A percentile compares a stretch with the other conserved stretches of the same genome.
Conservation (phyloP, 371 early-diverging fungal genomes). For the Lichtheimia corymbifera region DNA sequence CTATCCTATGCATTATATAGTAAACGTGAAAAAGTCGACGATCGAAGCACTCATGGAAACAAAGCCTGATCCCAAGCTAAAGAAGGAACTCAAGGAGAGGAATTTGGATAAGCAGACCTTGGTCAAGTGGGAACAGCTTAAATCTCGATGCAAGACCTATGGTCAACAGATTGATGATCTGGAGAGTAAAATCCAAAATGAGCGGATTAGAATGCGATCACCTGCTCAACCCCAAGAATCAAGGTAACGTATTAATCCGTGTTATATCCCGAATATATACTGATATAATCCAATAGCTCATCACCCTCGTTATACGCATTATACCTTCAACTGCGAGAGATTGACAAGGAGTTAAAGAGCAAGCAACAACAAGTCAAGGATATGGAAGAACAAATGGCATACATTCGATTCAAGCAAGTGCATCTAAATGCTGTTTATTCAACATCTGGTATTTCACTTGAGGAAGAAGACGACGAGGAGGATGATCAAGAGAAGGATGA, state of each 20-base stretch:
- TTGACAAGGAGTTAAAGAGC: conserved; percentile 22
- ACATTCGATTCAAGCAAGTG: conserved; percentile 12
- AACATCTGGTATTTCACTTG: conserved; percentile 9
- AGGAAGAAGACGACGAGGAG: conserved; percentile 16
- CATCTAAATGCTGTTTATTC: not conserved
- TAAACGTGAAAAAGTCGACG: conserved; percentile 3
- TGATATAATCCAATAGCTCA: not conserved
- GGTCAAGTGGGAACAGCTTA: conserved; percentile 2
- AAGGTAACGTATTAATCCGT: conserved; percentile 8
- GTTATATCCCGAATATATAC: too few relatives aligned
- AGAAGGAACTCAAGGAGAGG: conserved; percentile 7
- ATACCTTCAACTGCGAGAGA: conserved; percentile 30
- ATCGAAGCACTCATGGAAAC: conserved; percentile 7
- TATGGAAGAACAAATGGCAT: conserved; percentile 25
- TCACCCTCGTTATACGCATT: conserved; percentile 27
- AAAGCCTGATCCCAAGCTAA: conserved; percentile 5
- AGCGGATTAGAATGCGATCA: conserved; percentile 5
- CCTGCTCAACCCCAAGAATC: conserved; percentile 5
- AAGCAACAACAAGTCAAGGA: conserved; percentile 21
- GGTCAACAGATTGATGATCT: conserved; percentile 13
- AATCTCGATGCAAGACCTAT: conserved; percentile 4
- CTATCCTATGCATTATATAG: not conserved
- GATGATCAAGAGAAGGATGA: not conserved
- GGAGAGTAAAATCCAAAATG: conserved; percentile 14
- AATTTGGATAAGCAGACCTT: conserved; percentile 3